Evolutionary conservation across 495 filamentous ascomycete species (phyloP).

Genomic region (Penicillium robsamsonii): DNA sequence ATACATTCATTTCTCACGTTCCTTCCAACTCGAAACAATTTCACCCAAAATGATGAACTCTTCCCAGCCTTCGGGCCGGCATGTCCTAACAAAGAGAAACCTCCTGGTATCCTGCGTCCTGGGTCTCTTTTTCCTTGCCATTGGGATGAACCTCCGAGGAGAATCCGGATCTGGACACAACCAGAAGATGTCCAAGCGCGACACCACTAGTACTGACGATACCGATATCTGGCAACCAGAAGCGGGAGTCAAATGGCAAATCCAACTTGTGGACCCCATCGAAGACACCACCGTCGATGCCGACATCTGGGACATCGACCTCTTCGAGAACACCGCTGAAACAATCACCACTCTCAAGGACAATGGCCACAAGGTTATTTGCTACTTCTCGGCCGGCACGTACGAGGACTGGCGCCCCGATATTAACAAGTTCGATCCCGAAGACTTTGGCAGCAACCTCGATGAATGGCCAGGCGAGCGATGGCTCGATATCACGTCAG

Average conservation of each 20-base stretch:
- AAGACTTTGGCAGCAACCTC: conserved; percentile 55
- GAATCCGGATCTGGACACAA: neutral
- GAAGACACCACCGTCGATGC: conserved; percentile 10
- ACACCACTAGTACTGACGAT: neutral
- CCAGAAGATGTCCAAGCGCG: conserved; percentile 4
- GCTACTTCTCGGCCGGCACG: conserved; percentile 71
- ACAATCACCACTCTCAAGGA: conserved; percentile 10
- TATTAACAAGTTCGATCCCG: conserved; percentile 45
- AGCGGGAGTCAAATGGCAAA: conserved; percentile 17
- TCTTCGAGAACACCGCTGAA: conserved; percentile 15
- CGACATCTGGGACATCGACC: conserved; percentile 15
- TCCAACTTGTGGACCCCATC: conserved; percentile 12
- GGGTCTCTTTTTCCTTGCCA: conserved; percentile 7
- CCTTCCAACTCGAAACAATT: neutral
- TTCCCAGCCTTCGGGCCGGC: neutral
- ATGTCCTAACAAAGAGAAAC: conserved; percentile 1
- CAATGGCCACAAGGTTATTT: conserved; percentile 58
- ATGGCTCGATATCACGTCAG: conserved; percentile 61
- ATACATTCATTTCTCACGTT: conserved; percentile 1
- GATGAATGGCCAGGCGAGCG: conserved; percentile 65
- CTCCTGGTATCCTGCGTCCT: conserved; percentile 1
- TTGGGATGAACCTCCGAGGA: conserved; percentile 6
- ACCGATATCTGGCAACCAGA: conserved; percentile 11
- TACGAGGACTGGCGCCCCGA: conserved; percentile 62
- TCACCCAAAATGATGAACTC: conserved; percentile 7